Percentiles rank a stretch among this genome's conserved stretches.
Evolutionary conservation across 2,329 filamentous ascomycete genomes (phyloP).

Genomic region (Talaromyces atroroseus): DNA sequence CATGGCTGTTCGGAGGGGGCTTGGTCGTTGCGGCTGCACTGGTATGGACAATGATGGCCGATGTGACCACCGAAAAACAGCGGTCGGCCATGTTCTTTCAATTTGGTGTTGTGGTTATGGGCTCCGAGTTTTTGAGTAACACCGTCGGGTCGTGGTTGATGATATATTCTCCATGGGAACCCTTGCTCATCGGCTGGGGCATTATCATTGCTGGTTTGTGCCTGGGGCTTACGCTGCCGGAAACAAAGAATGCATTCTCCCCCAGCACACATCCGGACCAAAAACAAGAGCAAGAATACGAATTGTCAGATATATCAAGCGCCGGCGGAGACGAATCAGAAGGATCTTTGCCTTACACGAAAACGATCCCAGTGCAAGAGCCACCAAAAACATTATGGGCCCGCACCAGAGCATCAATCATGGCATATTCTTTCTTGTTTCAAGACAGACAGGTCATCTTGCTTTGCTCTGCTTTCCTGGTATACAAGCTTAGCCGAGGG

Average conservation of each 20-base stretch:
- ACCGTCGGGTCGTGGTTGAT: conserved; percentile 38
- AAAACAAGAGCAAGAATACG: conserved; percentile 11
- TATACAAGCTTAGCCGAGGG: conserved; percentile 45
- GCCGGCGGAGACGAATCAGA: conserved; percentile 16
- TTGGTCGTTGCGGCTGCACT: conserved; percentile 44
- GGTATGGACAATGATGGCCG: conserved; percentile 47
- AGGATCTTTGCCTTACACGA: conserved; percentile 2
- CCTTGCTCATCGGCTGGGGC: conserved; percentile 31
- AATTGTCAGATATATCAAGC: conserved; percentile 24
- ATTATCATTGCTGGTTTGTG: conserved; percentile 30
- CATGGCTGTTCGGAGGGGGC: conserved; percentile 45
- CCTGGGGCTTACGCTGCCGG: conserved; percentile 31
- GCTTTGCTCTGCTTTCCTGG: conserved; percentile 43
- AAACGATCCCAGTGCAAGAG: conserved; percentile 11
- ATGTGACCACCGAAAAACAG: conserved; percentile 45
- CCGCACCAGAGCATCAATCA: conserved; percentile 19
- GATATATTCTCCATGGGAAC: conserved; percentile 36
- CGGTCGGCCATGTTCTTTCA: conserved; percentile 39
- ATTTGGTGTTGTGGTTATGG: conserved; percentile 36
- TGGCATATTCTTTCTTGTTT: conserved; percentile 38
- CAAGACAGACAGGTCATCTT: conserved; percentile 38
- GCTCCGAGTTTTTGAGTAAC: conserved; percentile 34
- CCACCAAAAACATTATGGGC: conserved; percentile 1
- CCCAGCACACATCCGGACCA: conserved; percentile 1
- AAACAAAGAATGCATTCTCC: conserved; percentile 32